Conservation (phyloP, 148 eudicot species). For the Rhododendron henanense region DNA sequence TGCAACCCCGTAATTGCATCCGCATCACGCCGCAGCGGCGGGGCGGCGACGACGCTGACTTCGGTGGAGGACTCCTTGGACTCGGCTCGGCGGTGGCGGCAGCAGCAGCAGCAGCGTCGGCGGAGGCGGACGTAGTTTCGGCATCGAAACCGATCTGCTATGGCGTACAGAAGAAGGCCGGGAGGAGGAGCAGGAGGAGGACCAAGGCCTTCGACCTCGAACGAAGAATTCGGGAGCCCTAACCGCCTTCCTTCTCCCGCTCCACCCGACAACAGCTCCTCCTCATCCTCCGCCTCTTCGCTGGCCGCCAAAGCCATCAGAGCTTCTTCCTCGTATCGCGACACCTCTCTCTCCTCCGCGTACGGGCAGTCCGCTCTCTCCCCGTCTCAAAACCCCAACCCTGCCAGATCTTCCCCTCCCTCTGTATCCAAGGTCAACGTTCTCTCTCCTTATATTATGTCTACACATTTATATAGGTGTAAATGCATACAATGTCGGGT, state of each 20-base stretch:
- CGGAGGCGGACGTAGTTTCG: not conserved
- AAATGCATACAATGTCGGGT: not conserved
- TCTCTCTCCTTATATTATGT: not conserved
- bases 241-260: slow-evolving; percentile 8
- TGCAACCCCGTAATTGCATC: not conserved
- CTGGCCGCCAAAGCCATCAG: slow-evolving; percentile 46
- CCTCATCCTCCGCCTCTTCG: slow-evolving; percentile 33
- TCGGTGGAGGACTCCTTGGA: not conserved
- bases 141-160: not conserved
- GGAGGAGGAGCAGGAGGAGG: slow-evolving; percentile 10
- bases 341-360: slow-evolving; percentile 43
- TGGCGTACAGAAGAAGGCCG: slow-evolving; percentile 38
- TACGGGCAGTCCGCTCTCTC: slow-evolving; percentile 28
- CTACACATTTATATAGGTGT: not conserved
- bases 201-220: slow-evolving; percentile 5
- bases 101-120: not conserved
- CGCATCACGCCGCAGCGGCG: not conserved
- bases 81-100: not conserved
- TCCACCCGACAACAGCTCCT: slow-evolving; percentile 19
- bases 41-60: not conserved
- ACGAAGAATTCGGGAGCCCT: slow-evolving; percentile 17
- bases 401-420: slow-evolving; percentile 10
- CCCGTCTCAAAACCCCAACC: slow-evolving; percentile 21
- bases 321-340: slow-evolving; percentile 34
- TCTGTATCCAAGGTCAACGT: slow-evolving; percentile 19